Base-by-base conservation (phyloP, 73 alveolate genomes). In the Effrenium voratum region DNA sequence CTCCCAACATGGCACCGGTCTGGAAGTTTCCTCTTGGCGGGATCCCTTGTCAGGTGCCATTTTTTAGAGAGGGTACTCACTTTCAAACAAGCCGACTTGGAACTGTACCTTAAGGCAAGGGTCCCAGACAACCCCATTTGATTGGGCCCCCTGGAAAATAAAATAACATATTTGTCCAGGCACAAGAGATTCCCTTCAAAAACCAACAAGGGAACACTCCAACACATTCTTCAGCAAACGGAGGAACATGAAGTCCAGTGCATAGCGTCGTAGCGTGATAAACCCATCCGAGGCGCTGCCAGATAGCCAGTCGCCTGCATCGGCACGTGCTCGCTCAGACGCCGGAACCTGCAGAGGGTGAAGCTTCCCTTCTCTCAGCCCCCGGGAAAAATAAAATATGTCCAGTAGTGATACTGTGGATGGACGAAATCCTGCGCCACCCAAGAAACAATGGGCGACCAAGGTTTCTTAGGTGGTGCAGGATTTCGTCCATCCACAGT, bases 241-340 rank as follows among this genome's bases (percentile, higher is more conserved):
- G 75, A 63, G 15, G 30, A 22, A 24, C 30, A 13, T 63, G 30
- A 22, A 24, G 4, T 12, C 4, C 6, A n/a, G n/a, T 24, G 34
- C 15, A 63, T 63, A 63, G 15, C 15, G 8, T 22, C 6, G 15
- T 4, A 22, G 34, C 30, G 34, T 63, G 30, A 5, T 41, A 66
- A 8, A 13, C 43, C 77, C 43, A 66, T 10, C 77, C 76, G 34
- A 22, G 19, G 76, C 5, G 38, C 5, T 12, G 5, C 47, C 82
- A 5, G 49, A 28, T 41, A 0, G 46, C 90, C 90, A 3, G 90
- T 15, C 28, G 94, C 94, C 28, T 60, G 57, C 47, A 28, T 59
- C 16, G 94, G 94, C 32, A 85, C 76, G 45, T 85, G 75, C 30
- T 80, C 94, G 30, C 94, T 85, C 81, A 85, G 40, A 22, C 94